Conservation (phyloP, 2,329 filamentous ascomycete species). For the Simplicillium aogashimaense region DNA sequence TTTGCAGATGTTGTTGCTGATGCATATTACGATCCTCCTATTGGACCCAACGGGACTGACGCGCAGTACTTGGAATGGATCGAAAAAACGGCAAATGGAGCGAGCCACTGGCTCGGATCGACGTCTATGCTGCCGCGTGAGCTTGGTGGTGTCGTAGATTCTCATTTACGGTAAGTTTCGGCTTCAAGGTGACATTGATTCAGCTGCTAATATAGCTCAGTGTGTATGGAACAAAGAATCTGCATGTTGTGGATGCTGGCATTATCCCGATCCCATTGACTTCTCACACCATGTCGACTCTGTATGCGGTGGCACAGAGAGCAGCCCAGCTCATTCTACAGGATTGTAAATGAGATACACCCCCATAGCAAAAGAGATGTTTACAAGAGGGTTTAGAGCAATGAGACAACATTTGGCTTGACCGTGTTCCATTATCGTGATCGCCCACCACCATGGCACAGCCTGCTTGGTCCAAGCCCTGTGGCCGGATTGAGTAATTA, state of each 20-base stretch:
- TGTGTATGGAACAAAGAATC: slow-evolving; percentile 12
- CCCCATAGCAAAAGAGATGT: too few relatives aligned
- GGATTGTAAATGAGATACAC: slow-evolving; percentile 1
- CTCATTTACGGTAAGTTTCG: slow-evolving; percentile 7
- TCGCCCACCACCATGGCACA: too few relatives aligned
- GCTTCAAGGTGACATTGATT: not conserved
- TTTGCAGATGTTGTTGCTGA: slow-evolving; percentile 10
- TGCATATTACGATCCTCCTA: slow-evolving; percentile 9
- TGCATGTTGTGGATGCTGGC: slow-evolving; percentile 14
- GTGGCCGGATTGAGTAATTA: too few relatives aligned
- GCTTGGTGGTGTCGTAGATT: slow-evolving; percentile 13
- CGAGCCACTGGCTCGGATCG: slow-evolving; percentile 14
- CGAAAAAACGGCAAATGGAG: slow-evolving; percentile 2
- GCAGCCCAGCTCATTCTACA: slow-evolving; percentile 12
- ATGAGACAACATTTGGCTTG: too few relatives aligned
- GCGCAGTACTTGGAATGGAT: slow-evolving; percentile 11
- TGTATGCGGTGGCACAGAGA: slow-evolving; percentile 12
- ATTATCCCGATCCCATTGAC: slow-evolving; percentile 11
- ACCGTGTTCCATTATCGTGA: too few relatives aligned
- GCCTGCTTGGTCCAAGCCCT: too few relatives aligned
- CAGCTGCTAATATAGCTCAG: not conserved
- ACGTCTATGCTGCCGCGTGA: slow-evolving; percentile 14
- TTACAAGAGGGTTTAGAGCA: too few relatives aligned
- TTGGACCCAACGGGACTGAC: slow-evolving; percentile 11
- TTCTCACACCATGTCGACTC: slow-evolving; percentile 14